Evolutionary conservation across 257 asterid species (phyloP).

Genomic region (Nicotiana sylvestris): DNA sequence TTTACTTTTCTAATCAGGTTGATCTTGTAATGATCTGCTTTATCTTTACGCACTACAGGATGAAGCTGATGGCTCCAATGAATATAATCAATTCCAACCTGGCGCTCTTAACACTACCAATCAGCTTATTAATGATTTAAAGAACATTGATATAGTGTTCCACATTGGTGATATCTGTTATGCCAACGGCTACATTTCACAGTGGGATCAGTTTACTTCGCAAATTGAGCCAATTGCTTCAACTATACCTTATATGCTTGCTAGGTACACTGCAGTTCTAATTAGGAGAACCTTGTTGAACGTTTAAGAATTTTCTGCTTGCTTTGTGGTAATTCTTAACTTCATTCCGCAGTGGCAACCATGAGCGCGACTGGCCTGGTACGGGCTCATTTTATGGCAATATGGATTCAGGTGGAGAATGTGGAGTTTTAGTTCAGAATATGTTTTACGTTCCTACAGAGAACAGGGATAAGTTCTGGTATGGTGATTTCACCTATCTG

Average conservation of each 20-base stretch:
- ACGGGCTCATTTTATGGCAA: constrained; percentile 74
- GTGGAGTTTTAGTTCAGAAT: constrained; percentile 76
- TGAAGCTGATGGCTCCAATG: constrained; percentile 95
- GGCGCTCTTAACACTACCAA: constrained; percentile 84
- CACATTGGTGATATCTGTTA: constrained; percentile 89
- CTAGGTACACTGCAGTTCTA: constrained; percentile 45
- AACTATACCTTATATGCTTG: constrained; percentile 84
- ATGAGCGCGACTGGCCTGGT: constrained; percentile 96
- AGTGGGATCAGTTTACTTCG: constrained; percentile 96
- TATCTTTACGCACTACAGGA: constrained; percentile 39
- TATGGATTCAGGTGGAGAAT: constrained; percentile 93
- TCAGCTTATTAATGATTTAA: constrained; percentile 61
- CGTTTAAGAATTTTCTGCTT: background rate
- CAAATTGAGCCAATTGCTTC: constrained; percentile 87
- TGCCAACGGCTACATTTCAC: constrained; percentile 82
- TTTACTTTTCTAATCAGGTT: background rate
- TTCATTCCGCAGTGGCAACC: constrained; percentile 71
- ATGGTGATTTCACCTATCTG: constrained; percentile 4
- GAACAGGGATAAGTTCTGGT: constrained; percentile 92
- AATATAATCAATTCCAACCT: constrained; percentile 66
- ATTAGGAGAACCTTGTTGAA: background rate
- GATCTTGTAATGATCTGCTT: background rate
- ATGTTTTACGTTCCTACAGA: constrained; percentile 84
- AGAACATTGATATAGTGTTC: constrained; percentile 72
- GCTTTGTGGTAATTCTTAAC: background rate